Conservation (phyloP, 352 stramenopile genomes). For the Peronospora destructor region DNA sequence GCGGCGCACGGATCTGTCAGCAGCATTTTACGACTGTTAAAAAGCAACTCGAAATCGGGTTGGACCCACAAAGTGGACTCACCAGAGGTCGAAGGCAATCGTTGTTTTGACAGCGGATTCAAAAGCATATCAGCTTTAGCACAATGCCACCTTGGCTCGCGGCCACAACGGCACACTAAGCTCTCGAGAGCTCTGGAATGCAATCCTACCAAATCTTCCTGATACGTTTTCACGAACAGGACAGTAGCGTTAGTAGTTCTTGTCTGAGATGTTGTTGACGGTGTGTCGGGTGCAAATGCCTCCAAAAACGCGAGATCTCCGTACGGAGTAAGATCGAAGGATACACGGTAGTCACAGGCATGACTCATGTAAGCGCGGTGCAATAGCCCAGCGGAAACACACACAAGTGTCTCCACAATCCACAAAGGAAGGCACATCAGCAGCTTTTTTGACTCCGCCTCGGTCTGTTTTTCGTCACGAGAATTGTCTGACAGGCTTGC, state of each 20-base stretch:
- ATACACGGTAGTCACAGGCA: conserved; percentile 69
- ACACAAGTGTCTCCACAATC: conserved; percentile 63
- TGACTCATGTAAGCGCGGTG: conserved; percentile 71
- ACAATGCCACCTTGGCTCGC: conserved; percentile 77
- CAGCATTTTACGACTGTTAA: conserved; percentile 9
- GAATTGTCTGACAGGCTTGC: conserved; percentile 4
- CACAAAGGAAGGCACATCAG: conserved; percentile 55
- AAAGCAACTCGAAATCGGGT: background rate
- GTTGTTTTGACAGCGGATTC: conserved; percentile 66
- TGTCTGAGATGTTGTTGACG: conserved; percentile 13
- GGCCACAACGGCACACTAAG: conserved; percentile 49
- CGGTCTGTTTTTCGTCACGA: conserved; percentile 9
- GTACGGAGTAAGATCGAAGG: conserved; percentile 77
- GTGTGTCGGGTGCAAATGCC: conserved; percentile 55
- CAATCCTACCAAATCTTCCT: conserved; percentile 54
- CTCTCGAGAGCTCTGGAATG: conserved; percentile 43
- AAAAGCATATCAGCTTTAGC: conserved; percentile 59
- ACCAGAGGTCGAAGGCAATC: conserved; percentile 55
- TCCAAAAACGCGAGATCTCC: conserved; percentile 69
- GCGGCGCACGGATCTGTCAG: conserved; percentile 56
- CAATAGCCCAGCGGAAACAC: conserved; percentile 49
- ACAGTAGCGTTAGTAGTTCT: conserved; percentile 25
- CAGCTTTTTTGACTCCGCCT: conserved; percentile 24
- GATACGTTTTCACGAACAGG: conserved; percentile 46
- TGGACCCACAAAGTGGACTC: conserved; percentile 1